These are phyloP conservation scores for Rubroboletus satanas DNA, from an alignment of 768 basidiomycete genomes.

Conservation along the genomic window DNA sequence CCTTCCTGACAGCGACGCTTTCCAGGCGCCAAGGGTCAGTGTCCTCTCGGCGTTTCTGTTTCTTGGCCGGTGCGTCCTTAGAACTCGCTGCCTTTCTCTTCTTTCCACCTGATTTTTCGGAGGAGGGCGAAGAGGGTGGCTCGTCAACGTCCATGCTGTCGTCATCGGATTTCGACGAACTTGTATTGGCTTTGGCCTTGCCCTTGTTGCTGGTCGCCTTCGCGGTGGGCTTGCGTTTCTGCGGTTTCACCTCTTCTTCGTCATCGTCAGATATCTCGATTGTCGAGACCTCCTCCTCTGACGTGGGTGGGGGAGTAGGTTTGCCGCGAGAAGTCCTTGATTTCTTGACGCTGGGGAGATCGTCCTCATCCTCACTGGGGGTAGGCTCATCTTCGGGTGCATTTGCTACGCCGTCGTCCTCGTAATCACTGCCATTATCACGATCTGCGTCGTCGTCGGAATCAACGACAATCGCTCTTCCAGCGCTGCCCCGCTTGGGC, in stretches of 20 bases:
- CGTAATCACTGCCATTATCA: slow-evolving; percentile 27
- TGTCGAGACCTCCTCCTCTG: slow-evolving; percentile 29
- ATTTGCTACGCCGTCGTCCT: slow-evolving; percentile 33
- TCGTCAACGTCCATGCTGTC: slow-evolving; percentile 61
- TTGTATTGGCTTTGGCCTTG: slow-evolving; percentile 24
- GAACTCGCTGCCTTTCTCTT: slow-evolving; percentile 40
- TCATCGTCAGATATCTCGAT: slow-evolving; percentile 26
- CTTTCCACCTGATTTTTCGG: slow-evolving; percentile 38
- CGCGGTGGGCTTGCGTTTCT: slow-evolving; percentile 26
- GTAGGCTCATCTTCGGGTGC: slow-evolving; percentile 35
- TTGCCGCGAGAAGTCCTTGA: slow-evolving; percentile 21
- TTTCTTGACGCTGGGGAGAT: slow-evolving; percentile 21
- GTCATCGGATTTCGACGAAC: slow-evolving; percentile 36
- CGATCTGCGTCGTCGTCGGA: slow-evolving; percentile 50
- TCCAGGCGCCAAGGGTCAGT: slow-evolving; percentile 78
- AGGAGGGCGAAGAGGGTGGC: slow-evolving; percentile 32
- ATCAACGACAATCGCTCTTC: slow-evolving; percentile 41
- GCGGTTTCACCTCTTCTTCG: slow-evolving; percentile 29
- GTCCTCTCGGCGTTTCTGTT: slow-evolving; percentile 56
- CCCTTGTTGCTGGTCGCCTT: slow-evolving; percentile 21
- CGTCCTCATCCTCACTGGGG: slow-evolving; percentile 24
- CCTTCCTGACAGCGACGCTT: slow-evolving; percentile 53
- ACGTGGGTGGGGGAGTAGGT: slow-evolving; percentile 28
- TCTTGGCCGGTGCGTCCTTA: slow-evolving; percentile 43
- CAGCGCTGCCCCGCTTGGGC: slow-evolving; percentile 34